Conservation (phyloP, 305 asterid species). For the Petunia hybrid region DNA sequence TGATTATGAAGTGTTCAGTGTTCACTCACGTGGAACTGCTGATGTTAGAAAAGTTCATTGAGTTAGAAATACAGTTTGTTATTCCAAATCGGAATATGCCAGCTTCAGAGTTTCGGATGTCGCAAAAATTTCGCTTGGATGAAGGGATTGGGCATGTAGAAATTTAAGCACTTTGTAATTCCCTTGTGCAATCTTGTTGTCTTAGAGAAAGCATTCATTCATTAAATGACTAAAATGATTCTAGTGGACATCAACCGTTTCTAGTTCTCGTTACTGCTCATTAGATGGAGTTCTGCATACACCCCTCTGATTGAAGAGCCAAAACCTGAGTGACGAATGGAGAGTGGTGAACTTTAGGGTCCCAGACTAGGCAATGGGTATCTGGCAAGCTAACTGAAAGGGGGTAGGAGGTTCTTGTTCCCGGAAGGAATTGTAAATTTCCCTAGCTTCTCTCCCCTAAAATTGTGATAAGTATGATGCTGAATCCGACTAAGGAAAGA, state of each 20-base stretch:
- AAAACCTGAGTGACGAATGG: neutral
- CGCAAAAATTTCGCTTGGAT: neutral
- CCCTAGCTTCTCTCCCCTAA: neutral
- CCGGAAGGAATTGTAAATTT: neutral
- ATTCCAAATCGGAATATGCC: neutral
- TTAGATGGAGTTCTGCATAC: neutral
- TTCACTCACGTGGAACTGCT: neutral
- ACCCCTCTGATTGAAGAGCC: neutral
- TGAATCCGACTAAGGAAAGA: neutral
- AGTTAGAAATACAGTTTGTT: neutral
- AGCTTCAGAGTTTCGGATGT: neutral
- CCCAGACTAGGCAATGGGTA: neutral
- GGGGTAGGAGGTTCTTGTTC: neutral
- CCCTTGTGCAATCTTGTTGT: neutral
- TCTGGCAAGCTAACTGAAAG: neutral
- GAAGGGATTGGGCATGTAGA: neutral
- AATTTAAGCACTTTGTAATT: neutral
- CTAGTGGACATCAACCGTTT: neutral
- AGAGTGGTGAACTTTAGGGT: neutral
- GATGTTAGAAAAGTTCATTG: neutral
- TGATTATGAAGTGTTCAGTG: neutral
- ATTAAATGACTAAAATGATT: neutral
- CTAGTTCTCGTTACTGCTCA: neutral
- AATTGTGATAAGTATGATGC: neutral
- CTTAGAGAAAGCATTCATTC: neutral